phyloP scores from a whole-genome alignment of 192 early-diverging fungal genomes.

The Coemansia sp. region DNA sequence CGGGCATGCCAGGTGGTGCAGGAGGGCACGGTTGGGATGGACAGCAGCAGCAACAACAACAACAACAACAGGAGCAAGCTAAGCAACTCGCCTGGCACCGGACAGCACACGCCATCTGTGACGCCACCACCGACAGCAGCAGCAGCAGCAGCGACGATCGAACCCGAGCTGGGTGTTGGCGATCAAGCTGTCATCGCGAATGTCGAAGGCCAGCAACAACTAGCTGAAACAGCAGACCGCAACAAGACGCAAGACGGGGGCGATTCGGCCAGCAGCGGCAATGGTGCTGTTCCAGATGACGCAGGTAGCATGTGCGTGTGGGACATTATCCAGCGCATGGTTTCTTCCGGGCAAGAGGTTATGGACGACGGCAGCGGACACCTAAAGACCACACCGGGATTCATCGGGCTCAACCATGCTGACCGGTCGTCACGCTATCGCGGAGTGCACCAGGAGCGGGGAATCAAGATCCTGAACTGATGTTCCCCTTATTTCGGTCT shows the following conservation, averaged over 20 bases:
- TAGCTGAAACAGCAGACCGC: background rate
- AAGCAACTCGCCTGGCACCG: conserved; percentile 14
- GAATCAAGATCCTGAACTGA: conserved; percentile 37
- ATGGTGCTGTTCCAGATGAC: background rate
- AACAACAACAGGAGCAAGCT: conserved; percentile 5
- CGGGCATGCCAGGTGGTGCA: conserved; percentile 28
- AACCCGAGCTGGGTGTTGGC: background rate
- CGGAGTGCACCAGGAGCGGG: conserved; percentile 30
- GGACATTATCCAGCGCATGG: conserved; percentile 27
- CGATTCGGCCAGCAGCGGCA: background rate
- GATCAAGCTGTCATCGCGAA: background rate
- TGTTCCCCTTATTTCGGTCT: background rate
- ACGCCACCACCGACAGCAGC: conserved; percentile 14
- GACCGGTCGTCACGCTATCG: conserved; percentile 40
- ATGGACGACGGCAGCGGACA: conserved; percentile 6
- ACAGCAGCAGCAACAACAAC: background rate
- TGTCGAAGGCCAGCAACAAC: background rate
- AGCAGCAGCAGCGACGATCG: background rate
- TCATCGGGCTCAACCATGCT: conserved; percentile 36
- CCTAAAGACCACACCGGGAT: conserved; percentile 8
- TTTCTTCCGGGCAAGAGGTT: conserved; percentile 3
- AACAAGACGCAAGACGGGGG: background rate
- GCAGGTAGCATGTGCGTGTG: conserved; percentile 21
- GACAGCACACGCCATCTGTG: conserved; percentile 11
- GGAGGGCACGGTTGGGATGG: conserved; percentile 11